Conservation (phyloP, 345 rosid genomes). For the Hibiscus trionum region DNA sequence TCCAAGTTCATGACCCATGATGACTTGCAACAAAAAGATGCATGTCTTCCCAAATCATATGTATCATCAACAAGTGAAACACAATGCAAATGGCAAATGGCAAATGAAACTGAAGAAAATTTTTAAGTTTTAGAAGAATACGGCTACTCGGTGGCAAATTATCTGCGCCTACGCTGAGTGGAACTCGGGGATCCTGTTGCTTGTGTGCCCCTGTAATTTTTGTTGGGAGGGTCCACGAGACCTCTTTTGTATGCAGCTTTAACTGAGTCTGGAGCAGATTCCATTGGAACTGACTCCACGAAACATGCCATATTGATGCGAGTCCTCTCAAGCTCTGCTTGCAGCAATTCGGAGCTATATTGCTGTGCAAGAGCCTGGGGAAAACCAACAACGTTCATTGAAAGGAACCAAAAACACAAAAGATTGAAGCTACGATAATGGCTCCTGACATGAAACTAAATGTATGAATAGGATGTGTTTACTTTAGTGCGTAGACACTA, state of each 20-base stretch:
- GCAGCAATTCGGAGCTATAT: constrained; percentile 67
- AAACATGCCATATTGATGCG: constrained; percentile 87
- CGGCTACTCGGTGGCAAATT: background rate
- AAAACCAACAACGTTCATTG: background rate
- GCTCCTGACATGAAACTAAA: background rate
- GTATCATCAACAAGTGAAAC: background rate
- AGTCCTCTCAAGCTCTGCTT: constrained; percentile 79
- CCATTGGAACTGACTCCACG: constrained; percentile 55
- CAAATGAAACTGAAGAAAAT: background rate
- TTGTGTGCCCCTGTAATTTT: constrained; percentile 36
- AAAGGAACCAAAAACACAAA: background rate
- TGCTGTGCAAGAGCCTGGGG: constrained; percentile 84
- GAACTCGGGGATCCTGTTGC: constrained; percentile 52
- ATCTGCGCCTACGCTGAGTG: constrained; percentile 54
- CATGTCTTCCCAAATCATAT: background rate
- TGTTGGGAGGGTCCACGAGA: constrained; percentile 60
- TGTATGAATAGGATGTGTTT: background rate
- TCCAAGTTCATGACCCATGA: background rate
- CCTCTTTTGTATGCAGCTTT: constrained; percentile 58
- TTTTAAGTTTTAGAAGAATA: background rate
- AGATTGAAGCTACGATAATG: background rate
- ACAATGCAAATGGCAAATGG: background rate
- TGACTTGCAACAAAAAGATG: background rate
- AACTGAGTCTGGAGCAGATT: constrained; percentile 54
- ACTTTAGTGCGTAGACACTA: background rate